Conservation (phyloP, 2,329 filamentous ascomycete species). For the Alternaria viburni region DNA sequence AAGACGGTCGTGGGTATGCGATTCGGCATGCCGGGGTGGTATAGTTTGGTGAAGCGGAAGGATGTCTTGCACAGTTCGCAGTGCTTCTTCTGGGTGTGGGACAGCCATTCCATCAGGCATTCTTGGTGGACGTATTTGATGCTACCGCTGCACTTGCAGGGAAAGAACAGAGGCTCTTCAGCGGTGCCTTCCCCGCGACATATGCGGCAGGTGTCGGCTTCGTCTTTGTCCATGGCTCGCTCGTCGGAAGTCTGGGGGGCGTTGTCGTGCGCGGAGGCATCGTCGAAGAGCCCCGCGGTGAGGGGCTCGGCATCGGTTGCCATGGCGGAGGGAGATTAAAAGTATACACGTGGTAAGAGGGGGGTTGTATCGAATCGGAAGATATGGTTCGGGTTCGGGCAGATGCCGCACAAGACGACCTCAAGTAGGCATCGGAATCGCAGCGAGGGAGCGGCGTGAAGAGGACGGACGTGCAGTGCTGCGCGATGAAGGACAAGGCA, state of each 20-base stretch:
- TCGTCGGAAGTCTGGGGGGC: slow-evolving; percentile 49
- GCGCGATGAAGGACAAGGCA: not conserved
- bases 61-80: slow-evolving; percentile 99
- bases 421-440: slow-evolving; percentile 36
- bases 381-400: slow-evolving; percentile 14
- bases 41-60: slow-evolving; percentile 97
- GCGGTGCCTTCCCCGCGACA: slow-evolving; percentile 86
- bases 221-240: slow-evolving; percentile 48
- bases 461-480: not conserved
- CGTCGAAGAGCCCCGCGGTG: slow-evolving; percentile 19
- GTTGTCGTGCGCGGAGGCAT: slow-evolving; percentile 7
- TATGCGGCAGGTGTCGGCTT: slow-evolving; percentile 91
- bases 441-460: not conserved
- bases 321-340: slow-evolving; percentile 22
- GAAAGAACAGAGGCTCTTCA: slow-evolving; percentile 90
- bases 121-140: slow-evolving; percentile 99
- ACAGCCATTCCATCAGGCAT: slow-evolving; percentile 98
- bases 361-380: not conserved
- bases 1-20: slow-evolving; percentile 83
- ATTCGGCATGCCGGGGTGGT: slow-evolving; percentile 90
- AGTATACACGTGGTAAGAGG: not conserved
- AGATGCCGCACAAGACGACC: slow-evolving; percentile 22
- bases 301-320: slow-evolving; percentile 24
- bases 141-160: slow-evolving; percentile 98
- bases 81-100: slow-evolving; percentile 98